Evolutionary conservation across 352 stramenopile species (phyloP).

Genomic region (Phytophthora aleatoria): DNA sequence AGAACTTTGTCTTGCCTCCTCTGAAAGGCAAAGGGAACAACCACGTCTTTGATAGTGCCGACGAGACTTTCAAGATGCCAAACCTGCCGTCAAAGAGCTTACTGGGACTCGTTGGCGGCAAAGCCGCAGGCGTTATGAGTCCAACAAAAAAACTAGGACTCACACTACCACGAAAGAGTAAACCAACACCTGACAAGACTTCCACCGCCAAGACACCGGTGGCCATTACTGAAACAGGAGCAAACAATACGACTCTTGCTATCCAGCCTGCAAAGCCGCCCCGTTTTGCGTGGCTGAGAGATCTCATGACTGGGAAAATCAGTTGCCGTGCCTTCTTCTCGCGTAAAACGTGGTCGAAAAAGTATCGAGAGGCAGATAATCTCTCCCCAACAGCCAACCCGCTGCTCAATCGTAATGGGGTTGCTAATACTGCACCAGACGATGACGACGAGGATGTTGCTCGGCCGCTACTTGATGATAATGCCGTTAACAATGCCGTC

Average conservation of each 20-base stretch:
- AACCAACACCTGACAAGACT: constrained; percentile 11
- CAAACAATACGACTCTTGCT: constrained; percentile 11
- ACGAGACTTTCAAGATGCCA: constrained; percentile 85
- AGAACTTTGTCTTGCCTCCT: constrained; percentile 80
- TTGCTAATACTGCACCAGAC: constrained; percentile 11
- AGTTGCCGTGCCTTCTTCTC: constrained; percentile 47
- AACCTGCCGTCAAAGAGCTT: constrained; percentile 62
- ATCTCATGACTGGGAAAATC: constrained; percentile 35
- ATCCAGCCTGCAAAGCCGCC: constrained; percentile 16
- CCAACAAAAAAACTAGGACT: constrained; percentile 24
- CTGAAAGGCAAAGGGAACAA: constrained; percentile 66
- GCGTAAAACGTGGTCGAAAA: constrained; percentile 54
- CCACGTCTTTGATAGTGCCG: constrained; percentile 55
- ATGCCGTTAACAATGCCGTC: constrained; percentile 18
- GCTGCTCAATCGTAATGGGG: constrained; percentile 20
- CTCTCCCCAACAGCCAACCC: constrained; percentile 29
- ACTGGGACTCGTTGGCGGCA: constrained; percentile 19
- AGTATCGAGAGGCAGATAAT: constrained; percentile 56
- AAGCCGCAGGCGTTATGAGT: constrained; percentile 20
- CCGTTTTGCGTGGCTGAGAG: constrained; percentile 46
- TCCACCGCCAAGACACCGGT: constrained; percentile 3
- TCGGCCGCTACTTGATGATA: constrained; percentile 25
- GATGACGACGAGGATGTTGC: constrained; percentile 22
- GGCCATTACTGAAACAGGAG: constrained; percentile 13
- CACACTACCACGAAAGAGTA: constrained; percentile 20